Evolutionary conservation across 176 grass and related monocot species (phyloP).

Genomic region (Tillandsia fasciculata): DNA sequence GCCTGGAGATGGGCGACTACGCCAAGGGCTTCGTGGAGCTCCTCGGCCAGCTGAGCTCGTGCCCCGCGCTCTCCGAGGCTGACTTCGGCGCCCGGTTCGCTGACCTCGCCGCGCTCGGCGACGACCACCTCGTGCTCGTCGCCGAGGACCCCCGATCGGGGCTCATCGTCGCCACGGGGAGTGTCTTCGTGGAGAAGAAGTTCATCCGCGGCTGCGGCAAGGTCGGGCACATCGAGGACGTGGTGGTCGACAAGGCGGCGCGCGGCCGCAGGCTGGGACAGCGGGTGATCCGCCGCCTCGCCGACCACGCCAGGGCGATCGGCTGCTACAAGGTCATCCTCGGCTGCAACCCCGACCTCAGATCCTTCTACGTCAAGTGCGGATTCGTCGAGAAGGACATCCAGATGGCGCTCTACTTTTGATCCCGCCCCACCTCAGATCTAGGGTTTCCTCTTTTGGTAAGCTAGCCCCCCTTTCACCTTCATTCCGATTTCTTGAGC

Average conservation of each 20-base stretch:
- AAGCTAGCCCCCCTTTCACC: too few relatives aligned
- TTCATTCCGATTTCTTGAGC: too few relatives aligned
- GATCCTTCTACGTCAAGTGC: slow-evolving; percentile 64
- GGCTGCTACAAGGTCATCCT: slow-evolving; percentile 95
- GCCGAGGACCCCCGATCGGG: slow-evolving; percentile 38
- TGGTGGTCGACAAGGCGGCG: slow-evolving; percentile 56
- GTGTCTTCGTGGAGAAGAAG: slow-evolving; percentile 86
- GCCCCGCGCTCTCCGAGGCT: slow-evolving; percentile 41
- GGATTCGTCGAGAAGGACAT: slow-evolving; percentile 78
- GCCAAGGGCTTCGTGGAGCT: slow-evolving; percentile 7
- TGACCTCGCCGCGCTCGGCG: slow-evolving; percentile 59
- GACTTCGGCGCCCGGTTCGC: slow-evolving; percentile 68
- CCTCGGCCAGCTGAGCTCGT: slow-evolving; percentile 10
- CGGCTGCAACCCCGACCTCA: slow-evolving; percentile 60
- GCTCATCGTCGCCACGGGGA: slow-evolving; percentile 59
- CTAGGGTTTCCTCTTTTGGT: not conserved
- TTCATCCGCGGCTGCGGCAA: slow-evolving; percentile 70
- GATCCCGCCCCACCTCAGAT: slow-evolving; percentile 27
- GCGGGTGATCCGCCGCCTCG: slow-evolving; percentile 46
- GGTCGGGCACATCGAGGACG: slow-evolving; percentile 85
- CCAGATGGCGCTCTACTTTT: slow-evolving; percentile 90
- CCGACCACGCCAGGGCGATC: slow-evolving; percentile 44
- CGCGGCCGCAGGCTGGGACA: slow-evolving; percentile 52
- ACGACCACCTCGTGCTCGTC: slow-evolving; percentile 78
- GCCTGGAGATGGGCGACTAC: not conserved